Percentiles rank a stretch among this genome's conserved stretches.
Conservation (phyloP, 495 filamentous ascomycete species). For the Neurospora africana region DNA sequence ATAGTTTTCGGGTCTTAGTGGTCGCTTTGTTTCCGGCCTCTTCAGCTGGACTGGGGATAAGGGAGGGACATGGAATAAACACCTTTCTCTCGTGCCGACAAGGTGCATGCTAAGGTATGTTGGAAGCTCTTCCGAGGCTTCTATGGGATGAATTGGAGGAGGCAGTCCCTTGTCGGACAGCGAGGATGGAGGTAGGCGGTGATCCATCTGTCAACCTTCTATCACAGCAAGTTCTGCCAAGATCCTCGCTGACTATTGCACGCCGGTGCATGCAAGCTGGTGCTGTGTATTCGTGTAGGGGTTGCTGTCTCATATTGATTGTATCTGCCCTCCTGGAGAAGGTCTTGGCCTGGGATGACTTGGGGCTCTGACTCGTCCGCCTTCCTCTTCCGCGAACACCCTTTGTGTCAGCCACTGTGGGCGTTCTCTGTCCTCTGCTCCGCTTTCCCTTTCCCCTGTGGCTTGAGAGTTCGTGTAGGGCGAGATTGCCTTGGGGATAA, state of each 20-base stretch:
- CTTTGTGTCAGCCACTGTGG: neutral
- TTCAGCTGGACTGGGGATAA: neutral
- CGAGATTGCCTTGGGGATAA: neutral
- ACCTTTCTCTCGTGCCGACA: neutral
- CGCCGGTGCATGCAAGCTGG: neutral
- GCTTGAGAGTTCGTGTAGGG: neutral
- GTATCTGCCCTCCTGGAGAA: slow-evolving; percentile 2
- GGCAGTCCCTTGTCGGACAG: neutral
- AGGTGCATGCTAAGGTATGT: neutral
- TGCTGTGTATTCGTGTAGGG: neutral
- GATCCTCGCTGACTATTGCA: neutral
- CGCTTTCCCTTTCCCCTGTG: neutral
- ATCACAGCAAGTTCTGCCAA: neutral
- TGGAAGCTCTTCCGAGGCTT: neutral
- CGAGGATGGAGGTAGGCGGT: neutral
- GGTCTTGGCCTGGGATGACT: slow-evolving; percentile 3
- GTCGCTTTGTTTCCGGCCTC: neutral
- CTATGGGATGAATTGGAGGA: neutral
- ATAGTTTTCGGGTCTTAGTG: neutral
- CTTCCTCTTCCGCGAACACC: neutral
- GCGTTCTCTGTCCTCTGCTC: neutral
- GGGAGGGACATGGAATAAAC: neutral
- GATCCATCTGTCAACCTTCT: neutral
- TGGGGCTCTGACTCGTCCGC: neutral
- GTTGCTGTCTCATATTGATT: neutral